Conservation (phyloP, 1,139 yeast genomes). For the Diutina pseudorugosa region DNA sequence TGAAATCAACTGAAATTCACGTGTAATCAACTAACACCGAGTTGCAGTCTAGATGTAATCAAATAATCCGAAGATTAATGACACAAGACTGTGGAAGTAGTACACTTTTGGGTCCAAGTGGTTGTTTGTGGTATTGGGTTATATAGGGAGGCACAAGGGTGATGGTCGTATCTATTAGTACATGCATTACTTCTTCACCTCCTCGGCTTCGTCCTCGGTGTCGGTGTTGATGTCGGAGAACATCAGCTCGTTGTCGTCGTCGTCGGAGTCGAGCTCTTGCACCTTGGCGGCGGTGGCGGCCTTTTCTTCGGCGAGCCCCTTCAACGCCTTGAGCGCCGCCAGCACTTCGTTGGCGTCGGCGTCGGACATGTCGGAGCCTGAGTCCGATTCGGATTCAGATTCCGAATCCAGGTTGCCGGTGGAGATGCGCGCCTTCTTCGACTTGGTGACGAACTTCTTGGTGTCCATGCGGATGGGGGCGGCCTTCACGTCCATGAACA, state of each 20-base stretch:
- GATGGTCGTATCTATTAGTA: not conserved
- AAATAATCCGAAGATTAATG: too few species aligned
- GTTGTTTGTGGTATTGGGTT: too few species aligned
- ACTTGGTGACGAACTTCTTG: slow-evolving; percentile 15
- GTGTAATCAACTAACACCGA: too few species aligned
- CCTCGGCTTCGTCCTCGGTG: slow-evolving; percentile 39
- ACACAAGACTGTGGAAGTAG: too few species aligned
- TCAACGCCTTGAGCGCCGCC: slow-evolving; percentile 51
- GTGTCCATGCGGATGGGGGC: slow-evolving; percentile 20
- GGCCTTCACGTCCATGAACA: slow-evolving; percentile 42
- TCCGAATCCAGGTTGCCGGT: slow-evolving; percentile 9
- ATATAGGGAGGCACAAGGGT: not conserved
- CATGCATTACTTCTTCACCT: not conserved
- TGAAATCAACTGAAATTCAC: too few species aligned
- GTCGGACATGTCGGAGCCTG: slow-evolving; percentile 41
- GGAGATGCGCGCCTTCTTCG: slow-evolving; percentile 7
- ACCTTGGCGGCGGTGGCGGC: slow-evolving; percentile 19
- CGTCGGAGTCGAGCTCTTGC: slow-evolving; percentile 27
- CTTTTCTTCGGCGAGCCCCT: slow-evolving; percentile 38
- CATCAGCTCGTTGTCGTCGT: slow-evolving; percentile 24
- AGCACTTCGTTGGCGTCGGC: slow-evolving; percentile 57
- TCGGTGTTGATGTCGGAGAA: slow-evolving; percentile 40
- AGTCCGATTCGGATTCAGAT: slow-evolving; percentile 26
- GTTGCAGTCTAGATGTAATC: too few species aligned
- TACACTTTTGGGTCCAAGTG: too few species aligned